Conservation (phyloP, 2,329 filamentous ascomycete species). For the Penicillium sp. region DNA sequence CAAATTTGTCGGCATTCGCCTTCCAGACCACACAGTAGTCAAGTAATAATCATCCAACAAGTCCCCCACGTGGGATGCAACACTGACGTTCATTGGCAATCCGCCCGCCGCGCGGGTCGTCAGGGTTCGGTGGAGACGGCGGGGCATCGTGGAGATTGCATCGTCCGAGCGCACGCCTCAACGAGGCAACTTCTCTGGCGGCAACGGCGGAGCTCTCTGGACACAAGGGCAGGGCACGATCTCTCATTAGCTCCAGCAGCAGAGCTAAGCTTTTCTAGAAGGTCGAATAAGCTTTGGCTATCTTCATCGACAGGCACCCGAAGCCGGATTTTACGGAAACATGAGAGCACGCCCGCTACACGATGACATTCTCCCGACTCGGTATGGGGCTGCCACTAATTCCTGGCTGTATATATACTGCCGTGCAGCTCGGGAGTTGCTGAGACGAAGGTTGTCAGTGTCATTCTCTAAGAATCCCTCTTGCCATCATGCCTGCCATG, state of each 20-base stretch:
- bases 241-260: not conserved
- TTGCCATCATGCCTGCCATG: slow-evolving; percentile 1
- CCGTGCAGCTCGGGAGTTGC: not conserved
- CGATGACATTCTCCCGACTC: not conserved
- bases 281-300: not conserved
- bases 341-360: not conserved
- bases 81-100: not conserved
- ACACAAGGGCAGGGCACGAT: not conserved
- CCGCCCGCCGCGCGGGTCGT: not conserved
- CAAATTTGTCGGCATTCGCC: not conserved
- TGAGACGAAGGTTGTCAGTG: not conserved
- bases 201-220: not conserved
- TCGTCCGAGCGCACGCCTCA: slow-evolving; percentile 1
- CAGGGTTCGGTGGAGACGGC: not conserved
- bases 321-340: not conserved
- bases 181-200: not conserved
- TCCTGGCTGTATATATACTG: not conserved
- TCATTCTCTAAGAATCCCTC: not conserved
- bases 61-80: not conserved
- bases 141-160: not conserved
- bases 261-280: slow-evolving; percentile 1
- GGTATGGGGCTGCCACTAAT: not conserved
- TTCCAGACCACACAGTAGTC: not conserved
- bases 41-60: not conserved
- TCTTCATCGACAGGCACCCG: not conserved